These are phyloP conservation scores for Staphylotrichum longicolle DNA, from an alignment of 495 filamentous ascomycete genomes.

Conservation along the genomic window DNA sequence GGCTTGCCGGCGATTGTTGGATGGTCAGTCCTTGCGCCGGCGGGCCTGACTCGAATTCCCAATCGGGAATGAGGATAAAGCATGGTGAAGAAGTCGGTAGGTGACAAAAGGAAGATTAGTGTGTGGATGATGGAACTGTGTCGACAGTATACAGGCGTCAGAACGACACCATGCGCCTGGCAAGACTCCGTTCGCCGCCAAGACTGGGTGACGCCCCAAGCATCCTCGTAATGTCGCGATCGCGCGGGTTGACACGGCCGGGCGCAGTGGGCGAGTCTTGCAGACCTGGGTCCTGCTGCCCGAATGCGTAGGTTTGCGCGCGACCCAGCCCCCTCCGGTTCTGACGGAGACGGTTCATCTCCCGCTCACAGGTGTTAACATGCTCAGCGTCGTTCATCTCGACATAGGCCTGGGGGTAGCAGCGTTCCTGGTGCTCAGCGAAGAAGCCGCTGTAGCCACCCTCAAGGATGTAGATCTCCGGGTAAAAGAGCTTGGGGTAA, in stretches of 20 bases:
- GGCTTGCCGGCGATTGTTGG: slow-evolving; percentile 29
- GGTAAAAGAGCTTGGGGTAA: slow-evolving; percentile 87
- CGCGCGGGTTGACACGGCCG: slow-evolving; percentile 46
- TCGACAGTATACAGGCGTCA: slow-evolving; percentile 35
- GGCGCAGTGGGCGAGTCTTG: slow-evolving; percentile 79
- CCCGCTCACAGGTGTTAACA: slow-evolving; percentile 85
- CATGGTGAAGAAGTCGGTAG: slow-evolving; percentile 7
- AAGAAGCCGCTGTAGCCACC: slow-evolving; percentile 97
- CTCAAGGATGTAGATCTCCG: slow-evolving; percentile 94
- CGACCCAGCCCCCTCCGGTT: slow-evolving; percentile 79
- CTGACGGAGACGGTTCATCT: slow-evolving; percentile 77
- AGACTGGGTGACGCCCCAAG: slow-evolving; percentile 53
- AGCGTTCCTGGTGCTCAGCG: slow-evolving; percentile 67
- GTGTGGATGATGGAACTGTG: slow-evolving; percentile 1
- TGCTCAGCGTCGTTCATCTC: slow-evolving; percentile 92
- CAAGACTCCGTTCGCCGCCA: slow-evolving; percentile 52
- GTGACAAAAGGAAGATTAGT: slow-evolving; percentile 18
- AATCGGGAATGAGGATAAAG: neutral
- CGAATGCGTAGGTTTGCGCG: slow-evolving; percentile 93
- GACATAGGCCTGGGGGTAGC: slow-evolving; percentile 91
- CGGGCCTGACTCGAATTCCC: slow-evolving; percentile 11
- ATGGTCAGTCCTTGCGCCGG: slow-evolving; percentile 26
- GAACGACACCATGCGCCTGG: slow-evolving; percentile 72
- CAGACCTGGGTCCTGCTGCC: slow-evolving; percentile 59
- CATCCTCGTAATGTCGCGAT: slow-evolving; percentile 49